Evolutionary conservation across 805 yeast genomes (phyloP).

Genomic region (Ogataea siamensis): DNA sequence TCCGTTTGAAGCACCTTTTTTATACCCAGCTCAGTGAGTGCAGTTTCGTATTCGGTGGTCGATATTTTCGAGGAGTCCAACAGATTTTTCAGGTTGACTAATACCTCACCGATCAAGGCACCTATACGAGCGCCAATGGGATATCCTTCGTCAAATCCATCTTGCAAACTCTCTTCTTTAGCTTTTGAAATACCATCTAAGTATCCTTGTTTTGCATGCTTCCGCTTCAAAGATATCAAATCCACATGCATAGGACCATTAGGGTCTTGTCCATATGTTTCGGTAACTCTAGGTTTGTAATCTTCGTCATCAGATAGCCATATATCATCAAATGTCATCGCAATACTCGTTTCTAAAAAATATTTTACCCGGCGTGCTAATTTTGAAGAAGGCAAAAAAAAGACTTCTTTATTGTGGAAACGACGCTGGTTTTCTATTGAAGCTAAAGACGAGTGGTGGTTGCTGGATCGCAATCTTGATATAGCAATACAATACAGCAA

Average conservation of each 20-base stretch:
- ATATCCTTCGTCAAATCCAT: conserved; percentile 80
- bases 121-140: conserved; percentile 76
- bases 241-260: conserved; percentile 27
- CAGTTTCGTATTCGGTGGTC: conserved; percentile 29
- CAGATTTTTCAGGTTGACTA: conserved; percentile 43
- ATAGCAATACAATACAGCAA: background rate
- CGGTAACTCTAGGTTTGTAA: conserved; percentile 29
- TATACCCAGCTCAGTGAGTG: conserved; percentile 55
- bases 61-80: conserved; percentile 7
- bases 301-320: conserved; percentile 35
- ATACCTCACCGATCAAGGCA: conserved; percentile 56
- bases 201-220: conserved; percentile 78
- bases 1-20: conserved; percentile 51
- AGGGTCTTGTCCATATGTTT: conserved; percentile 37
- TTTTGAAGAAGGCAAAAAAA: conserved; percentile 9
- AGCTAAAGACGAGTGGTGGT: too few species aligned
- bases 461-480: background rate
- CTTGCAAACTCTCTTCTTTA: conserved; percentile 67
- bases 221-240: conserved; percentile 45
- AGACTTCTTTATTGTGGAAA: background rate
- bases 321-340: conserved; percentile 27
- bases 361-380: conserved; percentile 9
- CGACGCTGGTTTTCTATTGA: background rate
- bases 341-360: background rate
- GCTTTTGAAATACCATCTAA: conserved; percentile 72